Evolutionary conservation across 2,329 filamentous ascomycete species (phyloP), one percentile per base, ranked within the genome.

Genomic region (Tolypocladium album): DNA sequence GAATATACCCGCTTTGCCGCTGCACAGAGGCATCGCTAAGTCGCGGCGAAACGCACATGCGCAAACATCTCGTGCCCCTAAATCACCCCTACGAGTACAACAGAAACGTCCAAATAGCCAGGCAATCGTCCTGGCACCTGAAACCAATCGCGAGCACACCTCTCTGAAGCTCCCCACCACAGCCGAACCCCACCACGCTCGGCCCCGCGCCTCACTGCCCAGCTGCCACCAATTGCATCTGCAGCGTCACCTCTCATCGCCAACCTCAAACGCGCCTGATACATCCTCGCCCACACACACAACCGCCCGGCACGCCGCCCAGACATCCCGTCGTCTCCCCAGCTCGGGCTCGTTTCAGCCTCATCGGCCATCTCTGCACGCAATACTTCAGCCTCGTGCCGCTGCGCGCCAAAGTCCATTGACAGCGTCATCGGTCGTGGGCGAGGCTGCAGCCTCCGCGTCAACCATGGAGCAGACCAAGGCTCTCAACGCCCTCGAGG

Each of bases 391-490:
- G 55, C 55, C 55, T 56, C 22, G 55, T 36, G 1, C n/a, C 31
- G 50, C 50, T 22, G 31, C 55, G 12, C 36, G 38, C 55, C 20
- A 31, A 8, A 38, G 31, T 55, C 20, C 27, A 27, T 34, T 12
- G 38, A 34, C 56, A 22, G 11, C 40, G 56, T 45, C 39, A 22
- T 36, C 42, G 56, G 38, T 27, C 2, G 22, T 31, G 36, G 27
- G 58, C 40, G 38, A 39, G 47, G 57, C 56, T 57, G 42, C 36
- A 31, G 52, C 61, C 47, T 59, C 40, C 40, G 61, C 60, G 56
- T 59, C 61, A 62, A 75, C 52, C 58, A 92, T 92, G 89, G 88
- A 90, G 76, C 88, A 92, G 73, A 83, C 77, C 58, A 87, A 85
- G 71, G 84, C 85, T 63, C 75, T 87, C 43, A 85, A 85, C 66